Conservation (phyloP, 257 asterid genomes). For the Craterostigma plantagineum region DNA sequence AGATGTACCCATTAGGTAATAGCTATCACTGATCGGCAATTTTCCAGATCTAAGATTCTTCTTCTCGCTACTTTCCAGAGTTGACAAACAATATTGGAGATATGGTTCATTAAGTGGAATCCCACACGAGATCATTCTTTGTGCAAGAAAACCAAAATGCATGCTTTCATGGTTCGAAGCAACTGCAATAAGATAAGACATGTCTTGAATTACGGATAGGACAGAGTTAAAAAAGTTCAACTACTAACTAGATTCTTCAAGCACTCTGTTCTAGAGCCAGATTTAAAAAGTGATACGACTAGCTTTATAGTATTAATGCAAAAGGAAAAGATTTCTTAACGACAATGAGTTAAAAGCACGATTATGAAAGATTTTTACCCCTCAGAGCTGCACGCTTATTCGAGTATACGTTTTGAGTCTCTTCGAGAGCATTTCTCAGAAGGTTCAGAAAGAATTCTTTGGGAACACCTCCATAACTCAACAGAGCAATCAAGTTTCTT, state of each 20-base stretch:
- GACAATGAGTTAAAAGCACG: no score
- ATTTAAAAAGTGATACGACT: no score
- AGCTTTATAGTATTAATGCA: no score
- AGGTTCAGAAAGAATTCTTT: constrained; percentile 32
- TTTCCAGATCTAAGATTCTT: constrained; percentile 32
- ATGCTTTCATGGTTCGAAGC: constrained; percentile 30
- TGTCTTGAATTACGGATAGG: no score
- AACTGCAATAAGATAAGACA: constrained; percentile 39
- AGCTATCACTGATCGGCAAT: constrained; percentile 57
- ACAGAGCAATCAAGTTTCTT: constrained; percentile 48
- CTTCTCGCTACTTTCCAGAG: constrained; percentile 21
- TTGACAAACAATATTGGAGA: constrained; percentile 40
- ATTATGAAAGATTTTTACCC: constrained; percentile 19
- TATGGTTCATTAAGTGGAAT: constrained; percentile 60
- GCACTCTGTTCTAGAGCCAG: no score
- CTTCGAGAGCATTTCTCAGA: constrained; percentile 31
- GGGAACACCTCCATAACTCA: constrained; percentile 68
- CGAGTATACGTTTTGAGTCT: constrained; percentile 27
- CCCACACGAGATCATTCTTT: constrained; percentile 57
- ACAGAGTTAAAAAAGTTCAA: no score
- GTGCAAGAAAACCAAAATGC: constrained; percentile 25
- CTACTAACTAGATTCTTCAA: no score
- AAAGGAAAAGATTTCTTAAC: no score
- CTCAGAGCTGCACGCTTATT: constrained; percentile 38
- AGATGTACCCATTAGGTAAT: constrained; percentile 79